These are phyloP conservation scores for Fusarium citri DNA, from an alignment of 2,329 filamentous ascomycete genomes.

Conservation along the genomic window DNA sequence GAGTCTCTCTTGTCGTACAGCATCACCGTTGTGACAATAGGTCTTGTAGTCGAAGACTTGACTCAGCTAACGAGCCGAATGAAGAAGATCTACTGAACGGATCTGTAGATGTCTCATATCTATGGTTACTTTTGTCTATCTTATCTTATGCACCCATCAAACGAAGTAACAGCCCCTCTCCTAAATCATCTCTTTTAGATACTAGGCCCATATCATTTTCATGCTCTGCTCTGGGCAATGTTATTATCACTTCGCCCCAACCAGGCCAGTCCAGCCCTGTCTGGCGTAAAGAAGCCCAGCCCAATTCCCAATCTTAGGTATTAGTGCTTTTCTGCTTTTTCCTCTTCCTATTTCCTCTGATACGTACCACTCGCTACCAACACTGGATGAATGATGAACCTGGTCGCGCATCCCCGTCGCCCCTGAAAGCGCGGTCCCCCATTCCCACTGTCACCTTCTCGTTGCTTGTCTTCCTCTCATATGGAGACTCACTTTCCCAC, in stretches of 20 bases:
- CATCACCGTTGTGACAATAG: conserved; percentile 9
- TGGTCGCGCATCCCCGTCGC: conserved; percentile 40
- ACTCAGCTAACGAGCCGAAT: not conserved
- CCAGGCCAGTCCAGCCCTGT: conserved; percentile 12
- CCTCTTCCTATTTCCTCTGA: not conserved
- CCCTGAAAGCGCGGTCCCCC: conserved; percentile 37
- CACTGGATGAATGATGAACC: conserved; percentile 31
- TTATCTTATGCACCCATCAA: conserved; percentile 21
- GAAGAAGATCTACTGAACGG: not conserved
- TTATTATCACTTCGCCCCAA: conserved; percentile 22
- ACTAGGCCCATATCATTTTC: conserved; percentile 28
- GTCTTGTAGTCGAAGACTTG: not conserved
- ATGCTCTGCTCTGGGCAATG: conserved; percentile 25
- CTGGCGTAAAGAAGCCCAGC: conserved; percentile 25
- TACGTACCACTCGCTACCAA: conserved; percentile 20
- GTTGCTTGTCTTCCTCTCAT: conserved; percentile 36
- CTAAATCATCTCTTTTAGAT: conserved; percentile 13
- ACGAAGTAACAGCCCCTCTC: conserved; percentile 5
- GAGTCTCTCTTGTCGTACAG: conserved; percentile 12
- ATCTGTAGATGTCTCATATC: conserved; percentile 13
- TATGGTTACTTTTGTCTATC: conserved; percentile 10
- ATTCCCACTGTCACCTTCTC: conserved; percentile 40
- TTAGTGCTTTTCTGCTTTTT: conserved; percentile 30
- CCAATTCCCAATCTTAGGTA: conserved; percentile 35
- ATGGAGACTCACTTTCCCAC: conserved; percentile 20